These are phyloP conservation scores for Penicillium subrubescens DNA, from an alignment of 495 filamentous ascomycete genomes.

Conservation along the genomic window DNA sequence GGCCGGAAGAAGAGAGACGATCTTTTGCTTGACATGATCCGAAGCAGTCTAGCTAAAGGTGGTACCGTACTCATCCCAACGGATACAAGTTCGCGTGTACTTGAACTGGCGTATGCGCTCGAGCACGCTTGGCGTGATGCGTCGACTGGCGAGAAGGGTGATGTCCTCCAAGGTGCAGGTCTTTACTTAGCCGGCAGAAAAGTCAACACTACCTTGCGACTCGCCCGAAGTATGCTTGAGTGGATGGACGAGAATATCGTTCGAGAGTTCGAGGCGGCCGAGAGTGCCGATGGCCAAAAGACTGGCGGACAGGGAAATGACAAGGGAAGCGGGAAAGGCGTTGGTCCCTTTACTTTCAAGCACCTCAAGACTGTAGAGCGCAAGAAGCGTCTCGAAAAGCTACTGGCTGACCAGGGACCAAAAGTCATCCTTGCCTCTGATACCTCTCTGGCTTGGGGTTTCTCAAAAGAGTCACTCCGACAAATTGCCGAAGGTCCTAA, in stretches of 20 bases:
- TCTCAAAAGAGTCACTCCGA: conserved; percentile 83
- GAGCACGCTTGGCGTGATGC: conserved; percentile 88
- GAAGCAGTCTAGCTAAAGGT: conserved; percentile 72
- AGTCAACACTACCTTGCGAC: conserved; percentile 77
- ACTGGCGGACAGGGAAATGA: conserved; percentile 37
- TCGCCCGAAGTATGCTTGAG: conserved; percentile 93
- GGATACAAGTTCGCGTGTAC: conserved; percentile 88
- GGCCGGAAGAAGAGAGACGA: conserved; percentile 82
- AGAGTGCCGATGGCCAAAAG: conserved; percentile 48
- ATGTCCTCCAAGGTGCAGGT: conserved; percentile 65
- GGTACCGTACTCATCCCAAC: conserved; percentile 95
- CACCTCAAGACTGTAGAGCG: conserved; percentile 80
- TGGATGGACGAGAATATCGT: conserved; percentile 98
- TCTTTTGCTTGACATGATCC: conserved; percentile 77
- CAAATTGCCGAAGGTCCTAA: conserved; percentile 70
- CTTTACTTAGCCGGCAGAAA: conserved; percentile 83
- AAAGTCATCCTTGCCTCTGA: conserved; percentile 92
- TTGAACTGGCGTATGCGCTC: conserved; percentile 90
- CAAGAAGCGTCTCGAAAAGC: conserved; percentile 68
- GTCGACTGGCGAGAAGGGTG: conserved; percentile 47
- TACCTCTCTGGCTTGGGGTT: conserved; percentile 89
- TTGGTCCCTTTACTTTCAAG: conserved; percentile 87
- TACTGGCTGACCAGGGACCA: conserved; percentile 51
- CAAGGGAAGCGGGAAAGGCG: conserved; percentile 46
- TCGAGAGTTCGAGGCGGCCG: conserved; percentile 83